Conservation (phyloP, 768 basidiomycete species). For the Leccinum barrowsii region DNA sequence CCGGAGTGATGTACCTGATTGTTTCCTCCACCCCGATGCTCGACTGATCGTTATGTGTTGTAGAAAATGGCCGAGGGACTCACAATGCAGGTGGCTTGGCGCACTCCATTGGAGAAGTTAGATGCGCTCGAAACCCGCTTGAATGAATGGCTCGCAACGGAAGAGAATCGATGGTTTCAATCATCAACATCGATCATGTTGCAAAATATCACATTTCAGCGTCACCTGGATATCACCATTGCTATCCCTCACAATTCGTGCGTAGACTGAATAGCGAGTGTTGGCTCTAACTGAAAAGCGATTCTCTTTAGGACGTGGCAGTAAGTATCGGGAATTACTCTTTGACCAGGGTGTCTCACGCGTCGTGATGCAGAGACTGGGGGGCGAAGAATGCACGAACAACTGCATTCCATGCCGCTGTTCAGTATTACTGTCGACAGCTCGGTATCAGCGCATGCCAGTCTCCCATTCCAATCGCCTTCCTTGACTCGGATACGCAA, state of each 20-base stretch:
- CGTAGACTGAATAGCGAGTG: conserved; percentile 14
- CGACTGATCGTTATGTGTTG: conserved; percentile 7
- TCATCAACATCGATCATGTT: conserved; percentile 61
- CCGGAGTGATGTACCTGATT: conserved; percentile 54
- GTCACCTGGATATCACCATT: conserved; percentile 66
- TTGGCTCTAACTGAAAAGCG: conserved; percentile 1
- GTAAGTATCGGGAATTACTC: conserved; percentile 19
- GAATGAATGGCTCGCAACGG: conserved; percentile 74
- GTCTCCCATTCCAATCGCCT: conserved; percentile 60
- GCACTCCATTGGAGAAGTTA: conserved; percentile 66
- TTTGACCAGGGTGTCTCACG: conserved; percentile 3
- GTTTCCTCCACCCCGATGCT: background rate
- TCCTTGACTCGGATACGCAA: conserved; percentile 28
- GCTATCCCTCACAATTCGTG: conserved; percentile 53
- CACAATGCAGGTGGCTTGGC: conserved; percentile 73
- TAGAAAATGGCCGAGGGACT: conserved; percentile 67
- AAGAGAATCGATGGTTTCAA: conserved; percentile 77
- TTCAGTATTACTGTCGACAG: conserved; percentile 66
- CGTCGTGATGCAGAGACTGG: conserved; percentile 46
- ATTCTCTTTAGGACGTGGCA: conserved; percentile 31
- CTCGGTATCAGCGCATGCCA: conserved; percentile 62
- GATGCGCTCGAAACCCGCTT: conserved; percentile 64
- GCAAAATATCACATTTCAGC: conserved; percentile 63
- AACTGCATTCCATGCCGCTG: conserved; percentile 79
- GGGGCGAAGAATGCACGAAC: conserved; percentile 54